These are phyloP conservation scores for Citrullus amarus DNA, from an alignment of 306 rosid genomes.

Conservation along the genomic window DNA sequence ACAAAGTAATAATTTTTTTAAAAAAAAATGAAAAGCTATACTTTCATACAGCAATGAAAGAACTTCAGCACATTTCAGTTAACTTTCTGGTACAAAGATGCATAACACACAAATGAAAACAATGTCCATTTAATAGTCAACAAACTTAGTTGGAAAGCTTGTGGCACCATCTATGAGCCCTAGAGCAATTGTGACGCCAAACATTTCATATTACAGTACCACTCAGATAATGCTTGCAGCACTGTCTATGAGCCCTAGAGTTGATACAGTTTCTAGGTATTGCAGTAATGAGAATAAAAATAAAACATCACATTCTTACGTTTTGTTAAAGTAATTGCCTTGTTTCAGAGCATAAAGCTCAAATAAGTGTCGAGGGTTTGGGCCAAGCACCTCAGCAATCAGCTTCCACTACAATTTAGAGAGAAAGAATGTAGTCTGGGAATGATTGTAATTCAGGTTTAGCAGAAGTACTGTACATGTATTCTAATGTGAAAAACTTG, in stretches of 20 bases:
- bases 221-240: neutral
- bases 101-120: neutral
- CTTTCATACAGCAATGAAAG: neutral
- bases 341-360: conserved; percentile 89
- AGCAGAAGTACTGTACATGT: conserved; percentile 5
- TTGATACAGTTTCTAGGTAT: neutral
- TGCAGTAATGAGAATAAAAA: neutral
- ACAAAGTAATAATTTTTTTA: neutral
- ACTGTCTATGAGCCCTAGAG: neutral
- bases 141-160: neutral
- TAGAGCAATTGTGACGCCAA: too few relatives aligned
- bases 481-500: neutral
- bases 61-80: neutral
- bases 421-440: neutral
- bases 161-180: too few relatives aligned
- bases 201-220: neutral
- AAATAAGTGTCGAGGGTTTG: conserved; percentile 77
- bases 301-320: conserved; percentile 37
- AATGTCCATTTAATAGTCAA: neutral
- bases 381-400: conserved; percentile 73
- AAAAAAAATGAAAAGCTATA: neutral
- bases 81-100: neutral
- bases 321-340: conserved; percentile 33
- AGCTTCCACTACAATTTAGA: conserved; percentile 64
- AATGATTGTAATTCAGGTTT: neutral